Base-by-base conservation (phyloP, 2,329 filamentous ascomycete species). In the Colletotrichum lentis region DNA sequence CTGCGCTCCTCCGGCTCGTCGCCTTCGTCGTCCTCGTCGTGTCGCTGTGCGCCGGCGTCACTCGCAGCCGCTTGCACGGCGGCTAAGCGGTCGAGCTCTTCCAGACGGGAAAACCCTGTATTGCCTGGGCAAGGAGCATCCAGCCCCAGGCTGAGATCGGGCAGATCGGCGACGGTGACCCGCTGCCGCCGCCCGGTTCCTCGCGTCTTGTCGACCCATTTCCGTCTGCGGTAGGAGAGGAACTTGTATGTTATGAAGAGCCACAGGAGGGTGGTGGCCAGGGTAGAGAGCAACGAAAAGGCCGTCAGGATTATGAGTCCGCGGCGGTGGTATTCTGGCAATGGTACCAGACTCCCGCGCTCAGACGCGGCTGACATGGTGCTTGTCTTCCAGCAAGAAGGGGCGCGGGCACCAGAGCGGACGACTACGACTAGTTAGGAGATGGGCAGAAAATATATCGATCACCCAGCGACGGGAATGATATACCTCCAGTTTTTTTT, bases 1-100 rank as follows among this genome's bases (percentile, higher is more conserved):
- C 87, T 88, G n/a, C 44, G 50, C 1, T 27, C 12, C 3, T 54
- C 22, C 4, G 22, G 27, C 5, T 22, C 31, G 12, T 62, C 58
- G 5, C 39, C 50, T 22, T 50, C 27, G 2, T 24, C 14, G 3
- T 55, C 20, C 11, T 20, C 49, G 7, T 27, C 49, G 12, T 3
- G 49, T 37, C 49, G 7, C 18, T 14, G 4, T 3, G 44, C 35
- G 1, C 14, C 14, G 10, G 37, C 54, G 0, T 27, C 31, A 18
- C 14, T 27, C 7, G 6, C 3, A 14, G 39, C 44, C n/a, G 47
- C 62, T 18, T 60, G 62, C 16, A n/a, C 6, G 3, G 43, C 44
- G 18, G 62, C 62, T 50, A 64, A 39, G 12, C 62, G 37, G 27
- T 69, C 62, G 27, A 69, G 44, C 18, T 69, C 62, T 44, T 50